Conservation (phyloP, 2,329 filamentous ascomycete species). For the Geoglossum cookeanum region DNA sequence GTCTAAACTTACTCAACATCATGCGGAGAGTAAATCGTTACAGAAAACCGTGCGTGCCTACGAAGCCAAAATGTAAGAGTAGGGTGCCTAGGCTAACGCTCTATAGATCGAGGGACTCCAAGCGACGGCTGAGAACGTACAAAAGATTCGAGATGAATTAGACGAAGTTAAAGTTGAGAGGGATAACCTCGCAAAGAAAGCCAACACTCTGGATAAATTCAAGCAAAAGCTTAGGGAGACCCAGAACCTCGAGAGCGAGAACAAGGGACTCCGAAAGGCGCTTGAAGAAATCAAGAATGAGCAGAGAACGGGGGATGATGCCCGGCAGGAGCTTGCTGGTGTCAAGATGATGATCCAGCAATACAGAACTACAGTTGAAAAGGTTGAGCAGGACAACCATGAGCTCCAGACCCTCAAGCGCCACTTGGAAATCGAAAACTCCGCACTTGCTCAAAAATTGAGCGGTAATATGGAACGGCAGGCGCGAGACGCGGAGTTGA, state of each 20-base stretch:
- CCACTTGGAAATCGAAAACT: slow-evolving; percentile 23
- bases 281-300: slow-evolving; percentile 34
- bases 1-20: slow-evolving; percentile 36
- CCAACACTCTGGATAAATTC: slow-evolving; percentile 42
- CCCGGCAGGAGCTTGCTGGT: slow-evolving; percentile 13
- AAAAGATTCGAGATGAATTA: slow-evolving; percentile 38
- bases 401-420: slow-evolving; percentile 6
- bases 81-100: slow-evolving; percentile 15
- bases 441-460: slow-evolving; percentile 28
- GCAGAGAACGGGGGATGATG: slow-evolving; percentile 18
- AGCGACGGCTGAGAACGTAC: slow-evolving; percentile 18
- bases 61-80: neutral
- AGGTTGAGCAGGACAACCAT: slow-evolving; percentile 16
- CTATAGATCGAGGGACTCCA: slow-evolving; percentile 25
- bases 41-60: slow-evolving; percentile 15
- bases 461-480: slow-evolving; percentile 12
- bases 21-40: slow-evolving; percentile 25
- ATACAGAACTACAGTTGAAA: slow-evolving; percentile 19
- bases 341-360: slow-evolving; percentile 20
- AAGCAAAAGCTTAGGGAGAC: slow-evolving; percentile 42
- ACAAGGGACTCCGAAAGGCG: slow-evolving; percentile 35
- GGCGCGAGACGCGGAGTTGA: slow-evolving; percentile 14
- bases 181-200: slow-evolving; percentile 39
- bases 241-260: slow-evolving; percentile 35
- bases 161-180: slow-evolving; percentile 39